A percentile compares a stretch with the other conserved stretches of the same genome.
Conservation (phyloP, 345 rosid genomes). For the thale cress (Arabidopsis thaliana) region TAIR10.1 NC_003070.9:2180501-2181000, state of each 20-base stretch:
- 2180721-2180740: neutral
- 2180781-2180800: conserved; percentile 99
- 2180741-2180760: conserved; percentile 73
- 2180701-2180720: neutral
- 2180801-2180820: conserved; percentile 99
- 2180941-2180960: conserved; percentile 64
- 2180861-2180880: conserved; percentile 27
- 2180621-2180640: conserved; percentile 65
- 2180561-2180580: conserved; percentile 62
- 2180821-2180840: conserved; percentile 67
- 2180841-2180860: conserved; percentile 21
- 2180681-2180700: neutral
- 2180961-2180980: conserved; percentile 85
- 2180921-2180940: conserved; percentile 29
- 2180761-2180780: conserved; percentile 98
- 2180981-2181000: conserved; percentile 87
- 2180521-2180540: conserved; percentile 20
- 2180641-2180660: conserved; percentile 21
- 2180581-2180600: conserved; percentile 98
- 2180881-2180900: conserved; percentile 18
- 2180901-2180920: conserved; percentile 26
- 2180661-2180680: conserved; percentile 14
- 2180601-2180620: conserved; percentile 98
- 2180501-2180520: conserved; percentile 16
- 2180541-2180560: conserved; percentile 4